These are phyloP conservation scores for Neurospora sp. DNA, from an alignment of 495 filamentous ascomycete genomes.

Conservation along the genomic window DNA sequence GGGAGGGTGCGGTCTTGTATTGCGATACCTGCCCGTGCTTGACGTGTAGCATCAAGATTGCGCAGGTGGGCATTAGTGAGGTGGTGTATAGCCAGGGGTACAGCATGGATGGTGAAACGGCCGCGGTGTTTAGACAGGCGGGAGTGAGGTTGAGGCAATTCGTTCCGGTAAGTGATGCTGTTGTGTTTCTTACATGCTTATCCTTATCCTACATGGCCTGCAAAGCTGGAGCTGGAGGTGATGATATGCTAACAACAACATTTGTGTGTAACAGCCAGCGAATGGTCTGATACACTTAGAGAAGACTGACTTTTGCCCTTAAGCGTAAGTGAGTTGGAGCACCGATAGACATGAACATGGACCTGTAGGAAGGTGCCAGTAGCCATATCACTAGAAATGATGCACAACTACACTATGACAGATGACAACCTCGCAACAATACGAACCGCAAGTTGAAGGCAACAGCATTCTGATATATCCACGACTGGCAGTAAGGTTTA, in stretches of 20 bases:
- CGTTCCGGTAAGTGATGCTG: constrained; percentile 51
- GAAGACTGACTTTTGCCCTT: constrained; percentile 14
- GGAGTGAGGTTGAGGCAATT: constrained; percentile 76
- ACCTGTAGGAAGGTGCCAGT: constrained; percentile 11
- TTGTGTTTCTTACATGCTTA: background rate
- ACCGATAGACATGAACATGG: constrained; percentile 5
- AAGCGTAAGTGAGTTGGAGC: background rate
- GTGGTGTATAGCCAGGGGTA: constrained; percentile 92
- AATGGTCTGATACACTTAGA: constrained; percentile 45
- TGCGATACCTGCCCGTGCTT: constrained; percentile 96
- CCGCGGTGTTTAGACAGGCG: constrained; percentile 64
- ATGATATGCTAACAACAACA: constrained; percentile 8
- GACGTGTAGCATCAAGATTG: constrained; percentile 98
- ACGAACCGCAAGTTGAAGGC: background rate
- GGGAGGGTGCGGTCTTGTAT: constrained; percentile 73
- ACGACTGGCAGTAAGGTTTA: background rate
- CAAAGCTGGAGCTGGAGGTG: background rate
- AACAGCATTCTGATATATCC: background rate
- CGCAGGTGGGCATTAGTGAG: constrained; percentile 88
- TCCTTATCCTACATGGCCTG: background rate
- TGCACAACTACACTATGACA: background rate
- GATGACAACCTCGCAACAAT: background rate
- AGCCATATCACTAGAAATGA: background rate
- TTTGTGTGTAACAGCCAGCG: constrained; percentile 28
- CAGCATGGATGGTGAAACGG: constrained; percentile 82